Evolutionary conservation across 345 rosid species (phyloP), one percentile per base, ranked within the genome.

Genomic region (Tarenaya hassleriana): DNA sequence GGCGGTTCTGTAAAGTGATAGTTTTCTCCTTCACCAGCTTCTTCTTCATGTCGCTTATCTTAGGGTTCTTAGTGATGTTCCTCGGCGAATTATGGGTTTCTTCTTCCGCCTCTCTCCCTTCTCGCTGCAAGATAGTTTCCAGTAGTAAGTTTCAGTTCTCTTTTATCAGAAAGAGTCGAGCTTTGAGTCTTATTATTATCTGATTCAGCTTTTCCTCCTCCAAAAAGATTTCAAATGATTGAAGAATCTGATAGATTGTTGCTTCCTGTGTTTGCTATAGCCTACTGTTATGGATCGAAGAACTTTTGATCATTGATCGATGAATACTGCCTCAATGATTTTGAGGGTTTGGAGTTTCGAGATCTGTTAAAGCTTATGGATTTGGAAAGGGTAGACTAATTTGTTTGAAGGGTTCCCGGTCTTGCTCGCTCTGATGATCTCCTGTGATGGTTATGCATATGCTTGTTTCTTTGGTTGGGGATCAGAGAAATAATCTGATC

Each of bases 101-200:
- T 27, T 39, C 71, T 64, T 72, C 85, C 24, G 52, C 63, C 8
- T 66, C 76, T 43, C 56, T 82, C 46, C 75, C 76, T 38, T 73
- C 91, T 3, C 86, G 68, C 66, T 86, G 97, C 83, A 84, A 59
- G 70, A 86, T 90, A 20, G 81, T 86, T 59, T 84, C 97, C 58
- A 84, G 88, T 71, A 70, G 96, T 86, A 78, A 74, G 83, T 66
- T 24, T 24, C 5, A 5, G 29, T 56, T 38, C 7, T 41, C 21
- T 21, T 47, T 27, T 11, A 37, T 44, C 18, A 29, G 20, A 24
- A 24, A 38, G 18, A 17, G 24, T 21, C 12, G 41, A 50, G 47
- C 34, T 43, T 50, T 35, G 44, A 51, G 10, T 34, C 1, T 44
- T 32, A 11, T 44, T 32, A 11, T 38, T 19, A 14, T 37, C 8